Conservation (phyloP, 768 basidiomycete species). For the Suillus decipiens region DNA sequence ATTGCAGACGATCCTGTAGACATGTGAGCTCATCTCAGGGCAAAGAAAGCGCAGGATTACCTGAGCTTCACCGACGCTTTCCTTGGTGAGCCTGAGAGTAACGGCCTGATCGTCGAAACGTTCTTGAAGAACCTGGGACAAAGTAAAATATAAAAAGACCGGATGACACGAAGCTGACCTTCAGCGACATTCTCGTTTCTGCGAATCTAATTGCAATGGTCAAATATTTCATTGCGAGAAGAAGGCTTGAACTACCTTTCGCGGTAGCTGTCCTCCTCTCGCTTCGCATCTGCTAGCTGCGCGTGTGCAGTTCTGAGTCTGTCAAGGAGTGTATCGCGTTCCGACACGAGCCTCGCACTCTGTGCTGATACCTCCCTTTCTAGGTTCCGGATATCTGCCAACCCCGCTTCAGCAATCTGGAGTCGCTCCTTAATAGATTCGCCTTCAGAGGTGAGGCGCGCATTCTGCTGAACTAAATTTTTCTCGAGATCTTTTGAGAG, state of each 20-base stretch:
- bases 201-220: constrained; percentile 18
- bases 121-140: constrained; percentile 51
- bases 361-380: constrained; percentile 23
- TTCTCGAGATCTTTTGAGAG: constrained; percentile 25
- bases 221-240: not conserved
- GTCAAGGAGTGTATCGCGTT: constrained; percentile 22
- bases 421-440: constrained; percentile 23
- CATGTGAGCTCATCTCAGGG: not conserved
- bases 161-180: constrained; percentile 18
- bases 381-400: constrained; percentile 19
- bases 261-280: constrained; percentile 23
- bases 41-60: constrained; percentile 24
- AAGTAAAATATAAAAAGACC: not conserved
- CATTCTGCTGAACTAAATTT: constrained; percentile 25
- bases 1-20: constrained; percentile 26
- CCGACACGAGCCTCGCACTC: constrained; percentile 17
- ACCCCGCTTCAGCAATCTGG: constrained; percentile 16
- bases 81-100: constrained; percentile 54
- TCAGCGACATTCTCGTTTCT: constrained; percentile 24
- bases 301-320: constrained; percentile 22
- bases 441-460: constrained; percentile 27
- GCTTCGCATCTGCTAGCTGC: constrained; percentile 15
- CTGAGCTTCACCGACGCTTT: constrained; percentile 54
- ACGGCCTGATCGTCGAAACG: constrained; percentile 59
- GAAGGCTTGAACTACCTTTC: constrained; percentile 25